A percentile compares a stretch with the other conserved stretches of the same genome.
Evolutionary conservation across 1,139 yeast genomes (phyloP).

Genomic region (Suhomyces kunorum): DNA sequence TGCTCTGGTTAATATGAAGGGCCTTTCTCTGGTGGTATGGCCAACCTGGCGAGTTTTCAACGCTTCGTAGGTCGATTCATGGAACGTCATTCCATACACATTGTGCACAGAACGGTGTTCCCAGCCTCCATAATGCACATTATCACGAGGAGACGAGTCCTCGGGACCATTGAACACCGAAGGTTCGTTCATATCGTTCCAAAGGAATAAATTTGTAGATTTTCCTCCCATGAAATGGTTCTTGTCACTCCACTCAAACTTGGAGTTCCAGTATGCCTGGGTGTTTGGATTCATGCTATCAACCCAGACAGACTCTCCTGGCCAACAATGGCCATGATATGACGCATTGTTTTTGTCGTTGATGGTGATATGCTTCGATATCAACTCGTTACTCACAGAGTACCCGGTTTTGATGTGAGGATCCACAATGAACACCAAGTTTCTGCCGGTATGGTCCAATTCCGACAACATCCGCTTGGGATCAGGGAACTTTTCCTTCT

Average conservation of each 20-base stretch:
- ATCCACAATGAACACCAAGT: slow-evolving; percentile 82
- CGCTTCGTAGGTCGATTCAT: slow-evolving; percentile 75
- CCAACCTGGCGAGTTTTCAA: slow-evolving; percentile 50
- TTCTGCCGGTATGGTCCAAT: slow-evolving; percentile 72
- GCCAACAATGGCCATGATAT: slow-evolving; percentile 95
- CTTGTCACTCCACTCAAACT: slow-evolving; percentile 24
- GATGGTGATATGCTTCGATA: slow-evolving; percentile 37
- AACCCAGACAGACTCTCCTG: slow-evolving; percentile 94
- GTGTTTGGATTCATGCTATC: slow-evolving; percentile 75
- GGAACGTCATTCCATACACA: slow-evolving; percentile 74
- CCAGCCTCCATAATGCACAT: slow-evolving; percentile 73
- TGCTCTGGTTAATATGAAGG: slow-evolving; percentile 86
- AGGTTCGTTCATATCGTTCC: slow-evolving; percentile 99
- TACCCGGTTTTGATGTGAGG: slow-evolving; percentile 85
- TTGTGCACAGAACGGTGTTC: slow-evolving; percentile 94
- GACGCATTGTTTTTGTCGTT: slow-evolving; percentile 44
- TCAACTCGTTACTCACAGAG: slow-evolving; percentile 56
- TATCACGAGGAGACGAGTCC: slow-evolving; percentile 81
- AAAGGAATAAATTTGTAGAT: slow-evolving; percentile 65
- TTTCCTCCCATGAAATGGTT: slow-evolving; percentile 49
- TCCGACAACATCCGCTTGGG: slow-evolving; percentile 66
- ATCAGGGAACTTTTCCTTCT: slow-evolving; percentile 68
- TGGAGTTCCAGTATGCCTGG: slow-evolving; percentile 57
- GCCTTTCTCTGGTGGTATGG: slow-evolving; percentile 56
- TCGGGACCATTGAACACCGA: slow-evolving; percentile 95